Evolutionary conservation across 2,329 filamentous ascomycete species (phyloP).

Genomic region (Diaporthe caulivora): DNA sequence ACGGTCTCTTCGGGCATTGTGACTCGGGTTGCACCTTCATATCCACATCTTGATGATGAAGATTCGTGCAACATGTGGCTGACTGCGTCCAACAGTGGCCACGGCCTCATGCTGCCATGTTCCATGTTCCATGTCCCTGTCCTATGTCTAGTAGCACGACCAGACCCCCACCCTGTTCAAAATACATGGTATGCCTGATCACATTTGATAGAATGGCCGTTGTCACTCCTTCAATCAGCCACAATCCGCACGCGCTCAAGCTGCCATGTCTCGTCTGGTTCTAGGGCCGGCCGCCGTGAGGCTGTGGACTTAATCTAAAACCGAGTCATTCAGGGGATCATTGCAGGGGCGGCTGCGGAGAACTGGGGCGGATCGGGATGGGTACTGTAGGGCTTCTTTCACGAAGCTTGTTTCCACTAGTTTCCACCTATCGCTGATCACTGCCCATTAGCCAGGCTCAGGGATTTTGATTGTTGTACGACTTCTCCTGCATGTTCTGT

Average conservation of each 20-base stretch:
- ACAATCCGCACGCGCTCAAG: background rate
- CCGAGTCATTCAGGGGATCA: slow-evolving; percentile 30
- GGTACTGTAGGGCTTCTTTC: background rate
- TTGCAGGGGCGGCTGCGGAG: slow-evolving; percentile 16
- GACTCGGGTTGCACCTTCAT: background rate
- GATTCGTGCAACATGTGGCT: background rate
- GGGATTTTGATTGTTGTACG: background rate
- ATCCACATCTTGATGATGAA: background rate
- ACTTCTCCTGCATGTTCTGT: background rate
- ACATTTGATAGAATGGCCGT: background rate
- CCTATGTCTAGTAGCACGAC: background rate
- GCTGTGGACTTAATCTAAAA: slow-evolving; percentile 21
- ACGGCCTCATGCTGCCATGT: background rate
- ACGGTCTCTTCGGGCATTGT: background rate
- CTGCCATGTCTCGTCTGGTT: background rate
- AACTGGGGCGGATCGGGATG: background rate
- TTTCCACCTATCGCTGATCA: slow-evolving; percentile 18
- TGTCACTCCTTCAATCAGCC: background rate
- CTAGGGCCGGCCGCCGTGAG: background rate
- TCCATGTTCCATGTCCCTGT: too few relatives aligned
- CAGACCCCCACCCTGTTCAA: background rate
- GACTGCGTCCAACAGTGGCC: background rate
- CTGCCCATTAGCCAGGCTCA: background rate
- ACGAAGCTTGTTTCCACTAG: slow-evolving; percentile 26
- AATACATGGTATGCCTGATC: background rate